These are phyloP conservation scores for Ceratobasidium theobromae DNA, from an alignment of 1,284 basidiomycete species.

Conservation along the genomic window DNA sequence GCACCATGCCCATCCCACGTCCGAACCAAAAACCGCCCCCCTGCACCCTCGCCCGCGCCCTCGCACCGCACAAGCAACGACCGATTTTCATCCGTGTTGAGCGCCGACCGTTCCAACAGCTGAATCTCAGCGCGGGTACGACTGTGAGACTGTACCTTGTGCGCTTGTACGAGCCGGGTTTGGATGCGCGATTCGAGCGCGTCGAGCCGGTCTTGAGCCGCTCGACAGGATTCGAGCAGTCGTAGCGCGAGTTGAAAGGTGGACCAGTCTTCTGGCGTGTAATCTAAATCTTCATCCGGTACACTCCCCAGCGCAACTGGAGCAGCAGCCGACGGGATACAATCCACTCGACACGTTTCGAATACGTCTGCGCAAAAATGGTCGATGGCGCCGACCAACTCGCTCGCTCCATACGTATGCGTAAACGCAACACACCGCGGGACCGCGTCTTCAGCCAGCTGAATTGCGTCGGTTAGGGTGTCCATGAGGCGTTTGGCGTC, in stretches of 20 bases:
- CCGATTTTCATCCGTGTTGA: slow-evolving; percentile 79
- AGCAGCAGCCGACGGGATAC: slow-evolving; percentile 46
- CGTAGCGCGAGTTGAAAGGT: slow-evolving; percentile 82
- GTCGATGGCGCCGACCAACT: slow-evolving; percentile 73
- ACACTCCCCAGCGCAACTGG: slow-evolving; percentile 34
- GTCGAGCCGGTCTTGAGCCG: slow-evolving; percentile 64
- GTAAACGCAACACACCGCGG: slow-evolving; percentile 76
- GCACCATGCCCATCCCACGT: slow-evolving; percentile 60
- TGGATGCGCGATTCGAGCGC: slow-evolving; percentile 71
- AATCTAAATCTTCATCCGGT: slow-evolving; percentile 66
- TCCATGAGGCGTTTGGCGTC: slow-evolving; percentile 69
- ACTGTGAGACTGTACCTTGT: slow-evolving; percentile 47
- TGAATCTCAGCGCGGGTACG: slow-evolving; percentile 59
- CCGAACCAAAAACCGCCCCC: slow-evolving; percentile 52
- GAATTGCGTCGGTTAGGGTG: slow-evolving; percentile 68
- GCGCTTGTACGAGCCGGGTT: slow-evolving; percentile 56
- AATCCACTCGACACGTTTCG: slow-evolving; percentile 58
- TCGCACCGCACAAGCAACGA: slow-evolving; percentile 47
- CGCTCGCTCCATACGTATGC: slow-evolving; percentile 78
- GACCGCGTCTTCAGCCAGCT: slow-evolving; percentile 76
- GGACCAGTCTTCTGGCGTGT: slow-evolving; percentile 82
- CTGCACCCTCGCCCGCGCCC: slow-evolving; percentile 17
- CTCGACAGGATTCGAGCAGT: slow-evolving; percentile 73
- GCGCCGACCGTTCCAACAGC: slow-evolving; percentile 73
- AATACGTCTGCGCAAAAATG: slow-evolving; percentile 68